phyloP scores from a whole-genome alignment of 2,329 filamentous ascomycete species.

The Hysterium pulicare region DNA sequence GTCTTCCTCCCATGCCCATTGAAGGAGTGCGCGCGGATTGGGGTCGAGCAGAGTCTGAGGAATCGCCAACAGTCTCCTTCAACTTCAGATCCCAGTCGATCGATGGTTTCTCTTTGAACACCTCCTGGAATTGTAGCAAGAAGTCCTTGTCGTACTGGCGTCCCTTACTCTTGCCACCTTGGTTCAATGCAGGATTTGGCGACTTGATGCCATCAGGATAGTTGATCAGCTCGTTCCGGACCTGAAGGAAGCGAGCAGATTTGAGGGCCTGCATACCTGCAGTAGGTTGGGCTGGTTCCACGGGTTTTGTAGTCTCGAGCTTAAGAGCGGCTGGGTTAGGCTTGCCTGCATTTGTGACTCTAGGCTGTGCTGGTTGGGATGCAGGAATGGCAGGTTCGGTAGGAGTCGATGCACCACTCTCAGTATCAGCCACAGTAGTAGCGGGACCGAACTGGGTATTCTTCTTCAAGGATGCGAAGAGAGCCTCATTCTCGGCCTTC shows the following conservation, averaged over 20 bases:
- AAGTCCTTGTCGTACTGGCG: constrained; percentile 97
- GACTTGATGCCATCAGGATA: constrained; percentile 84
- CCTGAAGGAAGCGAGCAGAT: constrained; percentile 81
- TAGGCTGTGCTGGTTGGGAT: constrained; percentile 22
- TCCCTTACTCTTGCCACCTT: constrained; percentile 72
- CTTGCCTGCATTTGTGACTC: constrained; percentile 56
- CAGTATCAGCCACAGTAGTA: constrained; percentile 28
- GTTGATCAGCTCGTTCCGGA: constrained; percentile 67
- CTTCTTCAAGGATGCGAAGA: constrained; percentile 50
- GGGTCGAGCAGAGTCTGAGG: constrained; percentile 63
- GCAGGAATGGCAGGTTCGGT: constrained; percentile 49
- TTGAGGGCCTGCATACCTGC: constrained; percentile 91
- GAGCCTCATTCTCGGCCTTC: constrained; percentile 39
- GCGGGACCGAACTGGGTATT: constrained; percentile 46
- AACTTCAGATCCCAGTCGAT: constrained; percentile 90
- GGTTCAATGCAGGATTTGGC: constrained; percentile 89
- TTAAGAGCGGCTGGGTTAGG: constrained; percentile 87
- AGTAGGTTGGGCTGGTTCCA: constrained; percentile 89
- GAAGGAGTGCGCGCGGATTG: constrained; percentile 57
- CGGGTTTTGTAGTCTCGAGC: constrained; percentile 77
- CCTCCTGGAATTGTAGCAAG: constrained; percentile 90
- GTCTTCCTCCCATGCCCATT: constrained; percentile 46
- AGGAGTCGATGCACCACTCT: constrained; percentile 33
- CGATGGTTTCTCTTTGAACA: constrained; percentile 96
- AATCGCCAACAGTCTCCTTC: constrained; percentile 79